A percentile compares a stretch with the other conserved stretches of the same genome.
phyloP scores from a whole-genome alignment of 148 eudicot genomes.

The Chenopodium berlandieri region DNA sequence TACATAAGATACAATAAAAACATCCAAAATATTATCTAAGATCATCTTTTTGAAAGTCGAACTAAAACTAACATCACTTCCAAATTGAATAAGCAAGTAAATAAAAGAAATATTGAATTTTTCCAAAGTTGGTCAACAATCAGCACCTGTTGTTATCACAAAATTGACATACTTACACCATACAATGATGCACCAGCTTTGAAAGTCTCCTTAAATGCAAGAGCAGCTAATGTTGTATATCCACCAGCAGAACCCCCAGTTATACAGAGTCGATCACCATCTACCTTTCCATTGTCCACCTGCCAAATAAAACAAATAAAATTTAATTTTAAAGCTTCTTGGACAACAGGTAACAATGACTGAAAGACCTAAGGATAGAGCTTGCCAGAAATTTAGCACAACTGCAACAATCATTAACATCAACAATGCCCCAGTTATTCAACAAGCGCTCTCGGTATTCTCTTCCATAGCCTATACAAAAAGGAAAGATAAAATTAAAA shows the following conservation, averaged over 20 bases:
- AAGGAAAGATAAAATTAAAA: conserved; percentile 3
- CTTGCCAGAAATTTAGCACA: conserved; percentile 86
- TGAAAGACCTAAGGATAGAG: background rate
- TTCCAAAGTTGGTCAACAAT: background rate
- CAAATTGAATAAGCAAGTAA: background rate
- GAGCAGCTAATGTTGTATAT: conserved; percentile 92
- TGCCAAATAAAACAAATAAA: conserved; percentile 24
- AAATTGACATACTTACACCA: conserved; percentile 60
- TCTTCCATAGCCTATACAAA: conserved; percentile 79
- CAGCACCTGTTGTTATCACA: background rate
- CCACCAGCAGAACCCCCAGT: conserved; percentile 98
- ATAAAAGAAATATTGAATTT: background rate
- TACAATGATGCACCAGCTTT: conserved; percentile 92
- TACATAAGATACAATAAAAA: background rate
- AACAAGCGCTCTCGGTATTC: conserved; percentile 82
- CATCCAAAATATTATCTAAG: background rate
- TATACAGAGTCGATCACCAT: conserved; percentile 70
- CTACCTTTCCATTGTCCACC: conserved; percentile 76
- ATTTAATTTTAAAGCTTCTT: conserved; percentile 1
- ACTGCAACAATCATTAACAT: conserved; percentile 94
- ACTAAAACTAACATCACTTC: background rate
- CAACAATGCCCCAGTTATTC: conserved; percentile 76
- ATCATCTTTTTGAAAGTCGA: background rate
- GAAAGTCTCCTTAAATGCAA: conserved; percentile 78
- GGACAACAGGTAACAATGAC: background rate